Evolutionary conservation across 1,284 basidiomycete genomes (phyloP).

Genomic region (Ceratobasidium sp.): DNA sequence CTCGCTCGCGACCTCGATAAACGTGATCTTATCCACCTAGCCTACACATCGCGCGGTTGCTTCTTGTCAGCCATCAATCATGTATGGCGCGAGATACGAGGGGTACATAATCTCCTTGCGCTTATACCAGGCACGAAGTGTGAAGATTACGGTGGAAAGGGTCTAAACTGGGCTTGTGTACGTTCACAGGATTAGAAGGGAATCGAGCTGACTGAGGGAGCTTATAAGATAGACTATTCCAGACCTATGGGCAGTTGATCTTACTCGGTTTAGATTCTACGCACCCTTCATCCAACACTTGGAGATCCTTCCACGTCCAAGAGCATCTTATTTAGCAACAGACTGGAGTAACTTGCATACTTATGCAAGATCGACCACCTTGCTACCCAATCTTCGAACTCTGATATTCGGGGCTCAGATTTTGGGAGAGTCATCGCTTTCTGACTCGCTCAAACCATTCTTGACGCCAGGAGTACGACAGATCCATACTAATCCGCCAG

Average conservation of each 20-base stretch:
- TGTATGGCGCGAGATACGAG: not conserved
- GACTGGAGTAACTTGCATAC: not conserved
- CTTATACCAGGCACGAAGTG: not conserved
- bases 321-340: not conserved
- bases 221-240: not conserved
- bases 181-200: not conserved
- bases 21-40: not conserved
- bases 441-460: not conserved
- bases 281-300: not conserved
- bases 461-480: not conserved
- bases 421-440: not conserved
- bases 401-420: not conserved
- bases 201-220: no score
- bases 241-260: not conserved
- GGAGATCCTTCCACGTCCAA: not conserved
- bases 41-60: not conserved
- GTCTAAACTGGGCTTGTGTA: not conserved
- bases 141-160: not conserved
- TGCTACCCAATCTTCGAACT: conserved; percentile 4
- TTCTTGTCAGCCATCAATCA: not conserved
- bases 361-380: not conserved
- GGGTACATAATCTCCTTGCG: not conserved
- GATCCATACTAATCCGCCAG: not conserved
- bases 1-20: not conserved
- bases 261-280: not conserved